Percentiles rank a stretch among this genome's conserved stretches.
phyloP scores from a whole-genome alignment of 2,329 filamentous ascomycete species.

The Ceratocystis eucalypticola region DNA sequence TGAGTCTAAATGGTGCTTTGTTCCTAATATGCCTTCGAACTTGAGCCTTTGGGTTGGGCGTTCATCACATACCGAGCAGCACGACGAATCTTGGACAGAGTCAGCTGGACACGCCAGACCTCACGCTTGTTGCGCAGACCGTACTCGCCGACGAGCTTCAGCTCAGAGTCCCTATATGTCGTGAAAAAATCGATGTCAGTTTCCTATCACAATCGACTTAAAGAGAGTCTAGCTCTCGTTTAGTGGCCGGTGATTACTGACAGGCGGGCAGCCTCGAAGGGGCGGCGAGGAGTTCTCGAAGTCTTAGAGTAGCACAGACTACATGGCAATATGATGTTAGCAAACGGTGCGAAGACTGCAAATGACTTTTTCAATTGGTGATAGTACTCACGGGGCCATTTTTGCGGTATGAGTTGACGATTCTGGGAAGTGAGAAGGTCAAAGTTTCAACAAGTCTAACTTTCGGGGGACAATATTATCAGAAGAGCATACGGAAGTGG shows the following conservation, averaged over 20 bases:
- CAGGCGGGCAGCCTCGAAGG: constrained; percentile 99
- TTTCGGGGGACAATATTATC: constrained; percentile 11
- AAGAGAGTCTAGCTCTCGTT: constrained; percentile 94
- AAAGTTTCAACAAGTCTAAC: constrained; percentile 19
- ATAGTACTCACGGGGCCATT: constrained; percentile 32
- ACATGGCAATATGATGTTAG: constrained; percentile 20
- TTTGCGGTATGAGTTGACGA: constrained; percentile 24
- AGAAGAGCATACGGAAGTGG: neutral
- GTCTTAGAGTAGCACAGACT: constrained; percentile 77
- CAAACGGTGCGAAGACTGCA: neutral
- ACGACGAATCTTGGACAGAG: constrained; percentile 99
- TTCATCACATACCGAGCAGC: constrained; percentile 69
- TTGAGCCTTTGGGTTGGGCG: neutral
- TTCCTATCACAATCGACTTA: constrained; percentile 70
- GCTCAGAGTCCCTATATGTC: constrained; percentile 77
- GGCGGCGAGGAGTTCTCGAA: constrained; percentile 95
- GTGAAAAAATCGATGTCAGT: constrained; percentile 44
- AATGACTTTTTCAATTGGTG: neutral
- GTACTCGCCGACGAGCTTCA: constrained; percentile 99
- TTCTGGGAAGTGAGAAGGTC: constrained; percentile 20
- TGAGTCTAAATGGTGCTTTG: neutral
- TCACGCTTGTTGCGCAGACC: constrained; percentile 99
- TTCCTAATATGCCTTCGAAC: too few species aligned
- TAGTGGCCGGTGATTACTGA: constrained; percentile 95
- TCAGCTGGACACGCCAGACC: constrained; percentile 99